These are phyloP conservation scores for Globisporangium viniferum DNA, from an alignment of 352 stramenopile genomes.

Conservation along the genomic window DNA sequence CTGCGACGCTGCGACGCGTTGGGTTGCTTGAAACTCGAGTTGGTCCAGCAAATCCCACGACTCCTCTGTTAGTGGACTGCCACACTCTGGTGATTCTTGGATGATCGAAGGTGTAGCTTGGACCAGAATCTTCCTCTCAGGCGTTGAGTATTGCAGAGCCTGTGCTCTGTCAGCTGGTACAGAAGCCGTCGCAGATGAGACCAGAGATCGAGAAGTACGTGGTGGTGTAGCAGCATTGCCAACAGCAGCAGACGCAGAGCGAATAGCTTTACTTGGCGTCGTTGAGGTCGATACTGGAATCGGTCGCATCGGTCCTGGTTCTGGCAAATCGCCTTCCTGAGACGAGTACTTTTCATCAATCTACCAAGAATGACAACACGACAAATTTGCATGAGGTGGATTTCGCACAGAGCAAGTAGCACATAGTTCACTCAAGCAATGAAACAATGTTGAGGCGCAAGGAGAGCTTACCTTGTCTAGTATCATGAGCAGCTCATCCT, in stretches of 20 bases:
- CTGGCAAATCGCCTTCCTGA: slow-evolving; percentile 15
- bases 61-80: slow-evolving; percentile 71
- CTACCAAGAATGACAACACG: slow-evolving; percentile 4
- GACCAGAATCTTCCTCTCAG: not conserved
- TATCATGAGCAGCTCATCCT: slow-evolving; percentile 58
- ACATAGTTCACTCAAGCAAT: not conserved
- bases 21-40: slow-evolving; percentile 54
- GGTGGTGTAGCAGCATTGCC: not conserved
- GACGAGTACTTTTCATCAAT: slow-evolving; percentile 61
- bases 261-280: not conserved
- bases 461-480: slow-evolving; percentile 37
- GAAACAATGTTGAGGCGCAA: not conserved
- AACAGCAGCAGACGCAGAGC: not conserved
- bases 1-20: slow-evolving; percentile 27
- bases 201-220: not conserved
- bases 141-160: slow-evolving; percentile 3
- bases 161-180: not conserved
- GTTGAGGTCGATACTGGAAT: not conserved
- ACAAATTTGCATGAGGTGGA: not conserved
- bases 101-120: slow-evolving; percentile 11
- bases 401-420: not conserved
- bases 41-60: slow-evolving; percentile 76
- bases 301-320: not conserved
- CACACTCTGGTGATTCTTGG: slow-evolving; percentile 38
- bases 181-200: not conserved